Percentiles rank a stretch among this genome's conserved stretches.
Evolutionary conservation across 805 yeast genomes (phyloP).

Genomic region (Metschnikowia matae): DNA sequence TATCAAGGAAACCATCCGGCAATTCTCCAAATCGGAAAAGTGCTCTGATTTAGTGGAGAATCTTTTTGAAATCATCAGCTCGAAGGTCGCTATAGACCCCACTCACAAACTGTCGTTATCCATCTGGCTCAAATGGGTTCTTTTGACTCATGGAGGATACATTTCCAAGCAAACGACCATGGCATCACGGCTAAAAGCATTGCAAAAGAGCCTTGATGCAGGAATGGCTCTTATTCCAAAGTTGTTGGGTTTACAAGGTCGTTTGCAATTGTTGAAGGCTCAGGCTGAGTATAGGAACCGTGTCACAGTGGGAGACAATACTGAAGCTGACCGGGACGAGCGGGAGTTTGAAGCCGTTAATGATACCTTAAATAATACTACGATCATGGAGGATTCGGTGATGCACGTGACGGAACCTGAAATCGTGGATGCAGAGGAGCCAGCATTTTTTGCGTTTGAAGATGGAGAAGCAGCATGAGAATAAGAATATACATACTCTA

Average conservation of each 20-base stretch:
- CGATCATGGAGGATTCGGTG: slow-evolving; percentile 27
- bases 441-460: not conserved
- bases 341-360: slow-evolving; percentile 15
- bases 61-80: slow-evolving; percentile 27
- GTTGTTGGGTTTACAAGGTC: slow-evolving; percentile 79
- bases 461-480: slow-evolving; percentile 6
- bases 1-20: slow-evolving; percentile 34
- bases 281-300: slow-evolving; percentile 66
- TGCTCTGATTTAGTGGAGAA: slow-evolving; percentile 13
- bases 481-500: too few species aligned
- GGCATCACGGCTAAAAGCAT: slow-evolving; percentile 49
- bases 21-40: slow-evolving; percentile 33
- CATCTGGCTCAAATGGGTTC: slow-evolving; percentile 78
- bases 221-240: slow-evolving; percentile 59
- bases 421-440: not conserved
- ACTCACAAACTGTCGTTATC: slow-evolving; percentile 27
- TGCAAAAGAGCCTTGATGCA: slow-evolving; percentile 54
- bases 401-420: slow-evolving; percentile 22
- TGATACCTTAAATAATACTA: slow-evolving; percentile 20
- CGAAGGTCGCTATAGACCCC: slow-evolving; percentile 27
- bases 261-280: slow-evolving; percentile 68
- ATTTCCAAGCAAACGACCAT: slow-evolving; percentile 50
- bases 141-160: slow-evolving; percentile 67
- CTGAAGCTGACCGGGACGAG: slow-evolving; percentile 15
- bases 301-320: slow-evolving; percentile 18